These are phyloP conservation scores for Daldinia decipiens DNA, from an alignment of 495 filamentous ascomycete genomes.

Conservation along the genomic window DNA sequence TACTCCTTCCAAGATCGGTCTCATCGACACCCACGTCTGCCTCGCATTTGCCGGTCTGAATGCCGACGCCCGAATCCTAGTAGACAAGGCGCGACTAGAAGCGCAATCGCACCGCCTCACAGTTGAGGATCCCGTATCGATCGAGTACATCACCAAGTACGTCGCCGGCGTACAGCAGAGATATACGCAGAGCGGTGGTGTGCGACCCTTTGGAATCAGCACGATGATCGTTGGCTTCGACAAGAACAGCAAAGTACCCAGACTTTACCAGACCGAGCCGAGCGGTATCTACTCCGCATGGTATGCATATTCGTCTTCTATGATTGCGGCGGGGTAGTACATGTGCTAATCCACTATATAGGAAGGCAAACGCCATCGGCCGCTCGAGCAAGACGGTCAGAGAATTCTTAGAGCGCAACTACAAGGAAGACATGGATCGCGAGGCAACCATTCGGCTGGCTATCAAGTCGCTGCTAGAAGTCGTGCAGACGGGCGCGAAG, in stretches of 20 bases:
- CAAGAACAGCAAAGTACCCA: conserved; percentile 82
- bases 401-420: conserved; percentile 97
- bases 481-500: conserved; percentile 98
- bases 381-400: conserved; percentile 98
- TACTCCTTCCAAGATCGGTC: conserved; percentile 96
- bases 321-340: neutral
- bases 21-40: conserved; percentile 93
- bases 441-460: conserved; percentile 97
- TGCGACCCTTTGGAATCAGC: conserved; percentile 96
- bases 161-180: conserved; percentile 96
- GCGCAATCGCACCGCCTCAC: conserved; percentile 97
- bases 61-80: conserved; percentile 94
- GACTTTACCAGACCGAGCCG: conserved; percentile 97
- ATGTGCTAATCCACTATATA: conserved; percentile 50
- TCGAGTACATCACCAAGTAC: conserved; percentile 99
- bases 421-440: conserved; percentile 95
- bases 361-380: conserved; percentile 99
- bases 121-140: conserved; percentile 96
- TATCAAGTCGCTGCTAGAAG: conserved; percentile 96
- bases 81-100: conserved; percentile 96
- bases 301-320: conserved; percentile 58
- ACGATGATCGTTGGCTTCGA: conserved; percentile 98
- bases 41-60: conserved; percentile 97
- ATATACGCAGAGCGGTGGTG: conserved; percentile 98
- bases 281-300: conserved; percentile 98